Conservation (phyloP, 768 basidiomycete genomes). For the Tricholoma matsutake region DNA sequence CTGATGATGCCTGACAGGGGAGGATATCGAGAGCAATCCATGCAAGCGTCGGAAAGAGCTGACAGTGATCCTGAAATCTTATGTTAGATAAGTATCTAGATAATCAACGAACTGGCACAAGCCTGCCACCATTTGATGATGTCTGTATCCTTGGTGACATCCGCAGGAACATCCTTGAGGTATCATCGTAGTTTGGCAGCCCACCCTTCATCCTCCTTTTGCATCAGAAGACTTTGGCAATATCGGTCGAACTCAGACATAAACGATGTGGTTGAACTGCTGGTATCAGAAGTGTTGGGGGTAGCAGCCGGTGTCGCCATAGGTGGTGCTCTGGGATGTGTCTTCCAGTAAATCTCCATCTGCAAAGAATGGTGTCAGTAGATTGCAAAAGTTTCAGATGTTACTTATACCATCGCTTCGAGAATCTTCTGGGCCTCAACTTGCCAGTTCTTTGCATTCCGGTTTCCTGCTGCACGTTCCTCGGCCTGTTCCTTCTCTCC, state of each 20-base stretch:
- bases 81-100: not conserved
- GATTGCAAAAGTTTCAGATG: not conserved
- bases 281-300: not conserved
- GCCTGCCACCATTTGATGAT: not conserved
- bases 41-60: too few species aligned
- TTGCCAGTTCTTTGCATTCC: too few species aligned
- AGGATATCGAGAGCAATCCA: too few species aligned
- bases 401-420: not conserved
- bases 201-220: constrained; percentile 1
- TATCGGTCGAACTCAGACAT: not conserved
- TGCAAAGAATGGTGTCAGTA: not conserved
- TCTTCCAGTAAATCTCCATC: not conserved
- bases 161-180: not conserved
- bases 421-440: constrained; percentile 9
- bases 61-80: not conserved
- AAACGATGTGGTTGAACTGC: not conserved
- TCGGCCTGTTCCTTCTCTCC: too few species aligned
- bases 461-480: too few species aligned
- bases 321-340: not conserved
- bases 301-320: not conserved
- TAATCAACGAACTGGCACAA: not conserved
- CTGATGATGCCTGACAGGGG: too few species aligned
- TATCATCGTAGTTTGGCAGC: not conserved
- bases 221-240: not conserved
- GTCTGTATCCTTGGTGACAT: not conserved